These are phyloP conservation scores for Diplodia sapinea DNA, from an alignment of 2,329 filamentous ascomycete species.

Conservation along the genomic window DNA sequence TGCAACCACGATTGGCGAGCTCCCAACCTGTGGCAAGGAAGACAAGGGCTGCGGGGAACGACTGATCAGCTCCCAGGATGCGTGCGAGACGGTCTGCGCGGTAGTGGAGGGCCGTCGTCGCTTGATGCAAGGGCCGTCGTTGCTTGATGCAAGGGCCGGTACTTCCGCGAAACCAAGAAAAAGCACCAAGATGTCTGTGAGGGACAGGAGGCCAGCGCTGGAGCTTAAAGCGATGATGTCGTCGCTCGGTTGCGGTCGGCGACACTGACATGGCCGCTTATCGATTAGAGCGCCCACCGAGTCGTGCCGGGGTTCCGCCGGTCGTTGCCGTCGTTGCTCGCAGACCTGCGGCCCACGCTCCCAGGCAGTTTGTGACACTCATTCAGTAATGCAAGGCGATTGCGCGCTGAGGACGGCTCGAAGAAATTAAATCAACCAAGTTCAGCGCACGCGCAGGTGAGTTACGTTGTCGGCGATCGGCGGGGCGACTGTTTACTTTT, in stretches of 20 bases:
- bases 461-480: not conserved
- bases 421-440: no score
- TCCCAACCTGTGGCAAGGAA: constrained; percentile 7
- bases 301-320: not conserved
- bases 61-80: not conserved
- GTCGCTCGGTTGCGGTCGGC: constrained; percentile 11
- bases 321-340: not conserved
- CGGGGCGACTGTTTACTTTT: not conserved
- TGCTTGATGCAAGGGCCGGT: not conserved
- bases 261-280: constrained; percentile 3
- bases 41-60: not conserved
- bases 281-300: constrained; percentile 1
- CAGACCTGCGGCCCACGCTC: not conserved
- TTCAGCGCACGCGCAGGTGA: not conserved
- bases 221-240: constrained; percentile 17
- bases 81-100: not conserved
- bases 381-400: not conserved
- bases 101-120: not conserved
- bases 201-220: constrained; percentile 1
- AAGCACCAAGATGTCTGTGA: not conserved
- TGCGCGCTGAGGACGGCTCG: not conserved
- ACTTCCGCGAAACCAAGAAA: not conserved
- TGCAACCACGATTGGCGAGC: constrained; percentile 20
- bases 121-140: not conserved
- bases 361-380: not conserved